Evolutionary conservation across 805 yeast species (phyloP), one percentile per base, ranked within the genome.

Genomic region (Kodamaea laetipori): DNA sequence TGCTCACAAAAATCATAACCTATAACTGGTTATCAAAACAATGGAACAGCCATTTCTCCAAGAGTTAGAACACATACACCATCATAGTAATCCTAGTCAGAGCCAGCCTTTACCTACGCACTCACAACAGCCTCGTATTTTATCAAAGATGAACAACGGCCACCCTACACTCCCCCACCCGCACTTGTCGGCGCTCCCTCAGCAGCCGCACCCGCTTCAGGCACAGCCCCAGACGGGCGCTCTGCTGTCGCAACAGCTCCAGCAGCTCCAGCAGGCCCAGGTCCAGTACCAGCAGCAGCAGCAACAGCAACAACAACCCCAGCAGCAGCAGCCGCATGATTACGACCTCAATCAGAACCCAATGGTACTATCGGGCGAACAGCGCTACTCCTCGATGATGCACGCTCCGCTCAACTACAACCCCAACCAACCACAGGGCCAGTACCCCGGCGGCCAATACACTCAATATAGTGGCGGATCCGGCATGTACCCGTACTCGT

Each of bases 381-480:
- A 40, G 37, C 31, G 43, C 6, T 40, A 11, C 34, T 25, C 32
- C 34, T 36, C 19, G 11, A 40, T 27, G 43, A 36, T 23, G 34
- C 43, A n/a, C 10, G 35, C 41, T 3, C 40, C 40, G 8, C 26
- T 38, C 6, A 25, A 25, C 31, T 35, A 35, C 18, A 18, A 46
- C 47, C 41, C 31, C 44, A 16, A 21, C 27, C 43, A 25, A 8
- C 38, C 47, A 10, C 46, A 28, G 28, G 26, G 18, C 4, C 41
- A 45, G 24, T 42, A 37, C 21, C 55, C 49, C 21, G 36, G 39
- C 6, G 49, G 43, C 11, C 54, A 51, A 35, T 53, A 48, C 39
- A 60, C 55, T 44, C 56, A 35, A 24, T 55, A 38, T 64, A 52
- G 21, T n/a, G n/a, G n/a, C n/a, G n/a, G n/a, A n/a, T n/a, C n/a